Percentiles rank a stretch among this genome's conserved stretches.
phyloP scores from a whole-genome alignment of 83 land plant species.

The Picea abies region DNA sequence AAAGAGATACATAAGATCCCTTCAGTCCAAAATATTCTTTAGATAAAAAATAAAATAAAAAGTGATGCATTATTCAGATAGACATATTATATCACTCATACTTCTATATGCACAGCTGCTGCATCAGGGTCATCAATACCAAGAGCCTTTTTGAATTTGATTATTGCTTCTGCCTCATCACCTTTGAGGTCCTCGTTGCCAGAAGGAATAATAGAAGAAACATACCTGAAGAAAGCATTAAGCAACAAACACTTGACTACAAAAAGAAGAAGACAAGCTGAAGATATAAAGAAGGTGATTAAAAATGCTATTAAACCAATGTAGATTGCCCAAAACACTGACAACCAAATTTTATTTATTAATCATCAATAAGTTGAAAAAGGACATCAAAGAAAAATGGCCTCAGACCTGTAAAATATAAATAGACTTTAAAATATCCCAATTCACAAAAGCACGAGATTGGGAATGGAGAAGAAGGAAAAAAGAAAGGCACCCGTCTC shows the following conservation, averaged over 20 bases:
- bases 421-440: too few species aligned
- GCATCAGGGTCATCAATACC: conserved; percentile 99
- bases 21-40: conserved; percentile 23
- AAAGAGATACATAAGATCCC: not conserved
- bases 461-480: too few species aligned
- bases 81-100: conserved; percentile 17
- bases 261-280: not conserved
- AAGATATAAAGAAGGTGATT: too few species aligned
- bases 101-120: conserved; percentile 95
- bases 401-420: too few species aligned
- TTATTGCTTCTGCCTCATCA: conserved; percentile 73
- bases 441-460: too few species aligned
- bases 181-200: conserved; percentile 90
- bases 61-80: conserved; percentile 17
- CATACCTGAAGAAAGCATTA: conserved; percentile 48
- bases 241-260: not conserved
- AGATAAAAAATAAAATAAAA: conserved; percentile 31
- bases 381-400: too few species aligned
- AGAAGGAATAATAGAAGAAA: conserved; percentile 78
- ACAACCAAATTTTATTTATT: not conserved
- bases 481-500: too few species aligned
- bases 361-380: too few species aligned
- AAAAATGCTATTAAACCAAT: not conserved
- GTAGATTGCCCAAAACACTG: not conserved
- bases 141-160: conserved; percentile 72